Base-by-base conservation (phyloP, 2,329 filamentous ascomycete genomes). In the Fusarium multiceps region DNA sequence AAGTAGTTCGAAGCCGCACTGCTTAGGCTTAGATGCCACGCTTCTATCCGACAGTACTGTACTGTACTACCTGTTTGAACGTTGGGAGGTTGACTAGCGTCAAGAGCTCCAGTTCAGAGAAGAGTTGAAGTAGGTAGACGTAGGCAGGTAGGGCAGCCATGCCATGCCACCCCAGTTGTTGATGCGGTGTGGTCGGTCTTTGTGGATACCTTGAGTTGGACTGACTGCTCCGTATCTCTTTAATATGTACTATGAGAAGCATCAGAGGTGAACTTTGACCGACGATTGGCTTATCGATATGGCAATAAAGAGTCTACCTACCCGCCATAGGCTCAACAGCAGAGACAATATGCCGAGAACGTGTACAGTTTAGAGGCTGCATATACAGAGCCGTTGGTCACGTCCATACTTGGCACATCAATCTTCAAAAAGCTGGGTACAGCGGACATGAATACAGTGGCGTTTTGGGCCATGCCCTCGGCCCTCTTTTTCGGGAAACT, bases 151-250 rank as follows among this genome's bases (percentile, higher is more conserved):
- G 34, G 41, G 49, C 23, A 53, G 23, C 32, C 23, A 50, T 50
- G 34, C 34, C 32, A 34, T 34, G 18, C 11, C 55, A 66, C 62
- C 49, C 53, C 49, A 66, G 59, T 59, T 54, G 55, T 56, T 27
- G 55, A 71, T 71, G 68, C 59, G 60, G 63, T 66, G 63, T 66
- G 63, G 49, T 70, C 55, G 60, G 71, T 57, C 53, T 55, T 34
- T 69, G 64, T 54, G 68, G 68, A 53, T 68, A 70, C 68, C 53
- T 59, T 48, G 42, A 20, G 54, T 46, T 70, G 51, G 30, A 57
- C 50, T 56, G 28, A 59, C 46, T 53, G 50, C 43, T 47, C 55
- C 50, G 46, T 62, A 37, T n/a, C 53, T 65, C 53, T 58, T 53
- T 40, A 37, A 65, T 59, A 28, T 28, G 28, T 13, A 47, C 63